These are phyloP conservation scores for Penstemon barbatus DNA, from an alignment of 257 asterid genomes.

Conservation along the genomic window DNA sequence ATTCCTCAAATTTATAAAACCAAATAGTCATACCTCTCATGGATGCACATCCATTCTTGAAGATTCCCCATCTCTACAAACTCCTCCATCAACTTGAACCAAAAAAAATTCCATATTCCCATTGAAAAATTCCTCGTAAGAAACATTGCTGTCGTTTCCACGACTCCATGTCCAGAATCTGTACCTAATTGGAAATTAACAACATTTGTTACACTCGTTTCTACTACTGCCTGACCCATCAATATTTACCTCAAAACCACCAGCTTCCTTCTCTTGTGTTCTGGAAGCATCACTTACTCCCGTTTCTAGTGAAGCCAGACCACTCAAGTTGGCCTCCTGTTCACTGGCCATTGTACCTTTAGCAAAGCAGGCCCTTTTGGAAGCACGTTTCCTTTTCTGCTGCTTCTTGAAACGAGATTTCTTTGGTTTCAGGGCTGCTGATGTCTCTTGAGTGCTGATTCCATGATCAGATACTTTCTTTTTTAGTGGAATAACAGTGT, in stretches of 20 bases:
- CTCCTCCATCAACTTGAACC: conserved; percentile 12
- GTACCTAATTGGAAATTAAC: neutral
- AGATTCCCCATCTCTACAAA: conserved; percentile 20
- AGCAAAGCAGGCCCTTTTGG: conserved; percentile 21
- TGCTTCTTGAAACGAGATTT: conserved; percentile 57
- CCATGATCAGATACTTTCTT: conserved; percentile 55
- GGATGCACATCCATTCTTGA: conserved; percentile 18
- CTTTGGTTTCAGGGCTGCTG: conserved; percentile 62
- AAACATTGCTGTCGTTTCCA: conserved; percentile 5
- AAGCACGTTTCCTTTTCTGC: conserved; percentile 32
- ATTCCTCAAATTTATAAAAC: neutral
- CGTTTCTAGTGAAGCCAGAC: conserved; percentile 25
- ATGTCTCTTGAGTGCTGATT: conserved; percentile 49
- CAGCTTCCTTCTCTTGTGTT: conserved; percentile 2
- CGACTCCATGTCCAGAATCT: conserved; percentile 19
- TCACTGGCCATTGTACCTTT: conserved; percentile 17
- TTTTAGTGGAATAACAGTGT: conserved; percentile 77
- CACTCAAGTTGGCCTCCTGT: conserved; percentile 28
- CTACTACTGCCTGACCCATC: neutral
- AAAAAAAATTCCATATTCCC: conserved; percentile 21
- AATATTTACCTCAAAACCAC: neutral
- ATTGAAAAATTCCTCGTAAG: neutral
- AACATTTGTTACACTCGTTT: neutral
- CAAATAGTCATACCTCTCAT: conserved; percentile 15
- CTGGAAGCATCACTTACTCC: conserved; percentile 17